These are phyloP conservation scores for Sordariomycetes sp. DNA, from an alignment of 2,329 filamentous ascomycete species.

Conservation along the genomic window DNA sequence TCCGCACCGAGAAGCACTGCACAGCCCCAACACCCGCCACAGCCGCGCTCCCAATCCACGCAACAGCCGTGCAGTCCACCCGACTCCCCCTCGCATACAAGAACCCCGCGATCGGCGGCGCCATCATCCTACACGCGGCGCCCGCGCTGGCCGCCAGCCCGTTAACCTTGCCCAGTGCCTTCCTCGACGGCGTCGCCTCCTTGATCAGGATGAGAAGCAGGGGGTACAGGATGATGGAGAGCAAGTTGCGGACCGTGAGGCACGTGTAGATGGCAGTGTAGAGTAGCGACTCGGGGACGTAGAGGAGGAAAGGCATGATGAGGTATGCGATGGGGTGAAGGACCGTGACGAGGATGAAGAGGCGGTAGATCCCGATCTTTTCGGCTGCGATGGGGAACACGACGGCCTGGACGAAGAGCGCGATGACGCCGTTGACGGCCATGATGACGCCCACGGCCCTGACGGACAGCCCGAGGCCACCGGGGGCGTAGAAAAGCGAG, in stretches of 20 bases:
- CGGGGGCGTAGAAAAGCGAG: slow-evolving; percentile 41
- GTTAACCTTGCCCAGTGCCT: slow-evolving; percentile 50
- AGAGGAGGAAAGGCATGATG: slow-evolving; percentile 43
- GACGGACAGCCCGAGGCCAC: slow-evolving; percentile 49
- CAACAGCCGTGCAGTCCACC: slow-evolving; percentile 44
- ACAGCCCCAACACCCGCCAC: slow-evolving; percentile 42
- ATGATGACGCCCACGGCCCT: slow-evolving; percentile 49
- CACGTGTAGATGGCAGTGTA: slow-evolving; percentile 45
- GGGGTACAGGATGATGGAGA: slow-evolving; percentile 52
- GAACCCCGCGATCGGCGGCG: slow-evolving; percentile 50
- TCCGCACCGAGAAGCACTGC: slow-evolving; percentile 43
- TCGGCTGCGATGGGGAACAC: slow-evolving; percentile 48
- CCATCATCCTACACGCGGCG: slow-evolving; percentile 53
- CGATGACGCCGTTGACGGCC: slow-evolving; percentile 44
- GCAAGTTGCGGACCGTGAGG: slow-evolving; percentile 42
- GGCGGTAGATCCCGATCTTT: slow-evolving; percentile 42
- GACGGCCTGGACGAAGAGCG: slow-evolving; percentile 44
- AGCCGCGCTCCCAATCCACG: slow-evolving; percentile 49
- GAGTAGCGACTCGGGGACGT: slow-evolving; percentile 35
- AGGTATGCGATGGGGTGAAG: slow-evolving; percentile 50
- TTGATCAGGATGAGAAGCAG: slow-evolving; percentile 55
- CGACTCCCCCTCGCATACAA: slow-evolving; percentile 47
- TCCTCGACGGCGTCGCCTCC: slow-evolving; percentile 43
- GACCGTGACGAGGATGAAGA: slow-evolving; percentile 44
- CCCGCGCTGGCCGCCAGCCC: slow-evolving; percentile 52